Evolutionary conservation across 192 early-diverging fungal genomes (phyloP).

Genomic region (Gaertneriomyces semiglobifer): DNA sequence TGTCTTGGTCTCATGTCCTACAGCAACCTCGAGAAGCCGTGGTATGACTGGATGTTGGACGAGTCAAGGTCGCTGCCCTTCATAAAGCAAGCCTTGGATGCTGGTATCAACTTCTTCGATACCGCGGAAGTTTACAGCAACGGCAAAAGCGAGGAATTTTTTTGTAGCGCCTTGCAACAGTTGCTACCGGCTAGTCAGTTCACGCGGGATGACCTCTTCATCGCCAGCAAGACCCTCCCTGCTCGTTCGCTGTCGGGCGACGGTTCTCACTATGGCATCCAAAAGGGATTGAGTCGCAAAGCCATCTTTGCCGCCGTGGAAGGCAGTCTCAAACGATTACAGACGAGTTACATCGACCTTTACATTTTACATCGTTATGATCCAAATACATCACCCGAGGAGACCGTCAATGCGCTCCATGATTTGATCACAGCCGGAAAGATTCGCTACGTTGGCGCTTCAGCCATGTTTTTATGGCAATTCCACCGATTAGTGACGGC

Average conservation of each 20-base stretch:
- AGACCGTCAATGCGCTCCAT: constrained; percentile 67
- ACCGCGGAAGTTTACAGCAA: constrained; percentile 59
- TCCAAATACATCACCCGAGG: constrained; percentile 54
- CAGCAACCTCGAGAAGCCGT: constrained; percentile 15
- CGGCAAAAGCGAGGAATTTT: constrained; percentile 51
- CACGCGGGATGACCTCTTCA: not conserved
- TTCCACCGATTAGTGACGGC: constrained; percentile 15
- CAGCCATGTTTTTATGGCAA: constrained; percentile 50
- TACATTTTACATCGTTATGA: constrained; percentile 48
- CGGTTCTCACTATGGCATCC: constrained; percentile 28
- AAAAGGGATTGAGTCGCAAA: constrained; percentile 35
- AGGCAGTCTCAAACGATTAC: constrained; percentile 50
- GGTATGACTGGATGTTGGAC: constrained; percentile 44
- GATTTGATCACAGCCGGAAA: constrained; percentile 65
- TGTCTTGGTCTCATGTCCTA: constrained; percentile 53
- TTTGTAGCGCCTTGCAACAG: constrained; percentile 52
- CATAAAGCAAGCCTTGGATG: constrained; percentile 38
- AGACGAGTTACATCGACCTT: constrained; percentile 54
- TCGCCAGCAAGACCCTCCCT: constrained; percentile 4
- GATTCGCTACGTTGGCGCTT: constrained; percentile 47
- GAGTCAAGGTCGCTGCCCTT: constrained; percentile 36
- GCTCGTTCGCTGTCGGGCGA: constrained; percentile 12
- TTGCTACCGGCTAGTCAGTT: constrained; percentile 16
- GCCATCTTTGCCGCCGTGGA: constrained; percentile 51
- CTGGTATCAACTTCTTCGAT: constrained; percentile 34